Conservation (phyloP, 2,329 filamentous ascomycete species). For the Boeremia exigua region DNA sequence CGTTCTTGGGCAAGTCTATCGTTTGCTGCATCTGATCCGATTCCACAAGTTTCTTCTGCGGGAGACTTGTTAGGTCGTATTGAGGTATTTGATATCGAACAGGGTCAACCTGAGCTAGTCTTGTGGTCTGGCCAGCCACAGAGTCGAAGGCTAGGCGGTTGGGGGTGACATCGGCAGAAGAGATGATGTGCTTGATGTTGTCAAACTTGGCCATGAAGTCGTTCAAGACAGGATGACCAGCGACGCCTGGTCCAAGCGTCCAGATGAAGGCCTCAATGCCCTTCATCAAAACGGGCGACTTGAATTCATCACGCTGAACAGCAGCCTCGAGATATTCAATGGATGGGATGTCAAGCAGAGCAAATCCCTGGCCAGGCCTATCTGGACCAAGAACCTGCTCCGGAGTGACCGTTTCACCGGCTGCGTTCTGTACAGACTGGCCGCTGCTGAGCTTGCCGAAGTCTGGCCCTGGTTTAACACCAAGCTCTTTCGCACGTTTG, state of each 20-base stretch:
- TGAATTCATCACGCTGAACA: slow-evolving; percentile 75
- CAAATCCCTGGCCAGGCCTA: slow-evolving; percentile 73
- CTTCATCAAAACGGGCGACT: slow-evolving; percentile 67
- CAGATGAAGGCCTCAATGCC: slow-evolving; percentile 76
- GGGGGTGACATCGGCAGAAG: slow-evolving; percentile 74
- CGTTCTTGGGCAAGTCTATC: slow-evolving; percentile 25
- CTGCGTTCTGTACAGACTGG: slow-evolving; percentile 65
- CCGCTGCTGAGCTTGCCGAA: slow-evolving; percentile 69
- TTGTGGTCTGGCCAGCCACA: slow-evolving; percentile 69
- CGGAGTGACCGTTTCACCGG: slow-evolving; percentile 75
- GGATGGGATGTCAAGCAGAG: slow-evolving; percentile 80
- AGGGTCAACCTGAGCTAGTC: slow-evolving; percentile 74
- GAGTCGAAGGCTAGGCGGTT: slow-evolving; percentile 77
- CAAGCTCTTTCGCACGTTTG: slow-evolving; percentile 67
- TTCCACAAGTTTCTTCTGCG: slow-evolving; percentile 21
- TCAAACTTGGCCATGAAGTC: slow-evolving; percentile 71
- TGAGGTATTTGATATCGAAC: slow-evolving; percentile 74
- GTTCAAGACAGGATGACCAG: slow-evolving; percentile 66
- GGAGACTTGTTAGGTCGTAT: slow-evolving; percentile 63
- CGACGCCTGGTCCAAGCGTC: slow-evolving; percentile 76
- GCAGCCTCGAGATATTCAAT: slow-evolving; percentile 72
- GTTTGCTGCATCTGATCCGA: slow-evolving; percentile 31
- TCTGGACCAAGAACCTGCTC: slow-evolving; percentile 81
- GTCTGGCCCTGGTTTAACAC: slow-evolving; percentile 65
- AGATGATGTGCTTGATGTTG: slow-evolving; percentile 75